A percentile compares a stretch with the other conserved stretches of the same genome.
Evolutionary conservation across 148 eudicot genomes (phyloP).

Genomic region (Rhododendron mucronatum): DNA sequence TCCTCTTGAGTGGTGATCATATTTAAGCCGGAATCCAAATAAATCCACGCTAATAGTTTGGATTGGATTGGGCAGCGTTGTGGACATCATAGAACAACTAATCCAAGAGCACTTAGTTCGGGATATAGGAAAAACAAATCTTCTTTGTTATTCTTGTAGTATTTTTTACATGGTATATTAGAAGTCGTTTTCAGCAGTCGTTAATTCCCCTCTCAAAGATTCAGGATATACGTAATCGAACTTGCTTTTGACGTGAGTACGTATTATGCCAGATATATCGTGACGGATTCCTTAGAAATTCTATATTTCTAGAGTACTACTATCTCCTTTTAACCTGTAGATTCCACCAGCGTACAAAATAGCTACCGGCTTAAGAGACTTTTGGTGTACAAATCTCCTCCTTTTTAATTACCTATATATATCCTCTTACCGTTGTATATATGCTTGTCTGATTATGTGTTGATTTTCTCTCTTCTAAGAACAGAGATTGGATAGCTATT

Average conservation of each 20-base stretch:
- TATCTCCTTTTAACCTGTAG: not conserved
- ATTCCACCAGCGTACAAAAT: not conserved
- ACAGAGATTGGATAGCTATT: slow-evolving; percentile 78
- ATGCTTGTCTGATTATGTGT: not conserved
- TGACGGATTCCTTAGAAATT: not conserved
- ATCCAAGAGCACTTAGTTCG: not conserved
- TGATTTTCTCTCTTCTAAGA: not conserved
- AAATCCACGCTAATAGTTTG: not conserved
- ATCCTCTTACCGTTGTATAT: not conserved
- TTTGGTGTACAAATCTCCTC: not conserved
- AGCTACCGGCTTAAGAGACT: not conserved
- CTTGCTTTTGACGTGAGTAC: not conserved
- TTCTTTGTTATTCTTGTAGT: too few species aligned
- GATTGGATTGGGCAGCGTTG: not conserved
- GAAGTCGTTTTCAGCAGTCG: not conserved
- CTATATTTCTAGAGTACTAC: not conserved
- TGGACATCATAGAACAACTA: not conserved
- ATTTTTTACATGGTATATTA: not conserved
- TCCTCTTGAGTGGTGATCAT: not conserved
- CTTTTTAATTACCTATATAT: not conserved
- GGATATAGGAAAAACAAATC: too few species aligned
- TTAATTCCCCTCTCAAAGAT: too few species aligned
- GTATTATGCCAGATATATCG: not conserved
- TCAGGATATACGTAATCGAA: not conserved
- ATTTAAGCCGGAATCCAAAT: not conserved